Percentiles rank a stretch among this genome's conserved stretches.
These are phyloP conservation scores for Brassica carinata DNA, from an alignment of 345 rosid species.

Conservation along the genomic window DNA sequence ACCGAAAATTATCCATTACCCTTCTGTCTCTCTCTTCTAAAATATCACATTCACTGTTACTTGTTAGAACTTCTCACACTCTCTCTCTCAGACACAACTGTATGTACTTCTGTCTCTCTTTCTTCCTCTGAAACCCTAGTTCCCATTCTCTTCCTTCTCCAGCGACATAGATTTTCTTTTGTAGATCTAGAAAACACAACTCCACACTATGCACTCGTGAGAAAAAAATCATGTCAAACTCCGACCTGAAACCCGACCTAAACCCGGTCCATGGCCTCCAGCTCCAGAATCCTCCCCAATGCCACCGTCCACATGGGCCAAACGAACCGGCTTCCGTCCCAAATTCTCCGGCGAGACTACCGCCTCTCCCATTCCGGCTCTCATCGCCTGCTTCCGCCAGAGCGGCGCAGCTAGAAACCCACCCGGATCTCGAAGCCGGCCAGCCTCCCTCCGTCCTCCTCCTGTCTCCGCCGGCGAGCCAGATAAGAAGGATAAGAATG, in stretches of 20 bases:
- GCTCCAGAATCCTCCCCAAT: constrained; percentile 71
- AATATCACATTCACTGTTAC: constrained; percentile 37
- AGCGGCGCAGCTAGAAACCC: constrained; percentile 49
- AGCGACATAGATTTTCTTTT: not conserved
- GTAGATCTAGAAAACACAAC: constrained; percentile 25
- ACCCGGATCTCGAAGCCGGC: constrained; percentile 82
- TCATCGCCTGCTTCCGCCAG: constrained; percentile 50
- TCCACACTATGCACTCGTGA: constrained; percentile 21
- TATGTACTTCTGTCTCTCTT: constrained; percentile 21
- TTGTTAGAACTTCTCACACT: constrained; percentile 27
- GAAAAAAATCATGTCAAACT: constrained; percentile 52
- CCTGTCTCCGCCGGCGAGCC: constrained; percentile 36
- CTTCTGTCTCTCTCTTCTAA: not conserved
- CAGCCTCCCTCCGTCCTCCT: constrained; percentile 37
- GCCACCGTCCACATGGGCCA: constrained; percentile 97
- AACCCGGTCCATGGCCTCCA: constrained; percentile 76
- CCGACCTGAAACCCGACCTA: constrained; percentile 69
- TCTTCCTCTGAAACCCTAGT: constrained; percentile 37
- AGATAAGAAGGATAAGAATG: constrained; percentile 40
- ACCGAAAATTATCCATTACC: constrained; percentile 1
- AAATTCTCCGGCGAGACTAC: constrained; percentile 93
- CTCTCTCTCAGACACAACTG: constrained; percentile 26
- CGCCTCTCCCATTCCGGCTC: constrained; percentile 71
- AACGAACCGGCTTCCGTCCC: constrained; percentile 88
- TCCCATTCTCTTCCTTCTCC: constrained; percentile 22